Percentiles rank a stretch among this genome's conserved stretches.
Conservation (phyloP, 805 yeast genomes). For the Sugiyamaella floridensis region DNA sequence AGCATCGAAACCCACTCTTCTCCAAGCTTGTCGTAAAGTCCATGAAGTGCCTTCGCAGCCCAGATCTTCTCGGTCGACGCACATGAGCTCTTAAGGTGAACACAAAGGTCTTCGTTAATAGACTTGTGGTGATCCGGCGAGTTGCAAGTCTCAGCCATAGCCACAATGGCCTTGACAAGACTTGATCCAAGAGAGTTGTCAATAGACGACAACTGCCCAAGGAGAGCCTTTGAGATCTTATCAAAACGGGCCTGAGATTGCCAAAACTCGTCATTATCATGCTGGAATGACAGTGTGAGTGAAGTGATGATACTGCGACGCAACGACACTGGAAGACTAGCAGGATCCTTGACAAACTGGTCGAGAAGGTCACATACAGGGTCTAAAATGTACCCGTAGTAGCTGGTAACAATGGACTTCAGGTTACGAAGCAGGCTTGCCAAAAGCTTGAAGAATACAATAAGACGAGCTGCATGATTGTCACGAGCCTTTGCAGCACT, state of each 20-base stretch:
- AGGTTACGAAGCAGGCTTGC: slow-evolving; percentile 76
- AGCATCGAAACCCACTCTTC: slow-evolving; percentile 87
- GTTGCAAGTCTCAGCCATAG: slow-evolving; percentile 59
- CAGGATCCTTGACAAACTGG: slow-evolving; percentile 31
- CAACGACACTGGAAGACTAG: slow-evolving; percentile 42
- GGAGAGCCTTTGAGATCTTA: slow-evolving; percentile 52
- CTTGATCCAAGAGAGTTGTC: slow-evolving; percentile 74
- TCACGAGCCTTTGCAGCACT: slow-evolving; percentile 34
- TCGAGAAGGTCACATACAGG: slow-evolving; percentile 55
- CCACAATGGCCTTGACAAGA: slow-evolving; percentile 70
- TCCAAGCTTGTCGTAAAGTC: slow-evolving; percentile 83
- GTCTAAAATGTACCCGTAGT: slow-evolving; percentile 79
- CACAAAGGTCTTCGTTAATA: slow-evolving; percentile 55
- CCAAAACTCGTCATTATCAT: slow-evolving; percentile 95
- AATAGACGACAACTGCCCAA: slow-evolving; percentile 58
- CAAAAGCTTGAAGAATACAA: slow-evolving; percentile 79
- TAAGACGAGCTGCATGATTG: slow-evolving; percentile 45
- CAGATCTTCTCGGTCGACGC: slow-evolving; percentile 57
- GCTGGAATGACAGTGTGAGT: slow-evolving; percentile 71
- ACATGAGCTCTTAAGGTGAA: slow-evolving; percentile 57
- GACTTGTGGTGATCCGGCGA: slow-evolving; percentile 60
- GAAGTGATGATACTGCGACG: slow-evolving; percentile 71
- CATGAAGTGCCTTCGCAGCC: slow-evolving; percentile 73
- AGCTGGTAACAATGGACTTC: slow-evolving; percentile 80
- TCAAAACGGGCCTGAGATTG: slow-evolving; percentile 80